These are phyloP conservation scores for Dalechampia spathulata DNA, from an alignment of 441 rosid species.

Conservation along the genomic window DNA sequence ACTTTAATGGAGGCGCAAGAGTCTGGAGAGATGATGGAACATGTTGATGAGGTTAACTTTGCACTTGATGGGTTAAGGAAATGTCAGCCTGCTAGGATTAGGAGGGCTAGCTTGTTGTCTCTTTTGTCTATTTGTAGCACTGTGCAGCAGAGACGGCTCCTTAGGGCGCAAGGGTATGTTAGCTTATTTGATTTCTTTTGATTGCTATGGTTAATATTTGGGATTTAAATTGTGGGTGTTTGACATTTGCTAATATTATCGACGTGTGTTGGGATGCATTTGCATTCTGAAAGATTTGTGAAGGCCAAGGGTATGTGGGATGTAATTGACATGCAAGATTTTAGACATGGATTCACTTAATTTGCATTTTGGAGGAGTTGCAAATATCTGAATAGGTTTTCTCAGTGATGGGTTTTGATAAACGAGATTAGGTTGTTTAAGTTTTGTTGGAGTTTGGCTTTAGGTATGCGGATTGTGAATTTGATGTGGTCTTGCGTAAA, in stretches of 20 bases:
- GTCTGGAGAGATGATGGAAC: slow-evolving; percentile 97
- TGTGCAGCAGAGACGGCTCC: slow-evolving; percentile 60
- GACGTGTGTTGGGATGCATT: too few relatives aligned
- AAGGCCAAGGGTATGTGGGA: too few relatives aligned
- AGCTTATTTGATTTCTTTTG: slow-evolving; percentile 11
- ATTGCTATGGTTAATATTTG: neutral
- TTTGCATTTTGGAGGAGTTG: too few relatives aligned
- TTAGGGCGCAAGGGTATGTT: slow-evolving; percentile 65
- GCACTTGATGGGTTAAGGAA: slow-evolving; percentile 84
- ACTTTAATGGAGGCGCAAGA: slow-evolving; percentile 97
- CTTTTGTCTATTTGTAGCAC: slow-evolving; percentile 71
- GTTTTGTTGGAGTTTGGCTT: too few relatives aligned
- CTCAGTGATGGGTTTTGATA: too few relatives aligned
- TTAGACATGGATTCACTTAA: too few relatives aligned
- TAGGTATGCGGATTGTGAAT: too few relatives aligned
- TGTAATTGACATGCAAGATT: too few relatives aligned
- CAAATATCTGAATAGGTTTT: too few relatives aligned
- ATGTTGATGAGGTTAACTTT: slow-evolving; percentile 93
- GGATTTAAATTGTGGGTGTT: slow-evolving; percentile 7
- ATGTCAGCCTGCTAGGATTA: slow-evolving; percentile 72
- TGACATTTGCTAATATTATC: slow-evolving; percentile 2
- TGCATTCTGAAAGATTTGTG: neutral
- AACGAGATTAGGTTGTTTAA: too few relatives aligned
- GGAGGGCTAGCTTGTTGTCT: slow-evolving; percentile 78
- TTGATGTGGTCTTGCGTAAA: too few relatives aligned